Evolutionary conservation across 2,329 filamentous ascomycete species (phyloP), one percentile per base, ranked within the genome.

Genomic region (Cordyceps javanica): DNA sequence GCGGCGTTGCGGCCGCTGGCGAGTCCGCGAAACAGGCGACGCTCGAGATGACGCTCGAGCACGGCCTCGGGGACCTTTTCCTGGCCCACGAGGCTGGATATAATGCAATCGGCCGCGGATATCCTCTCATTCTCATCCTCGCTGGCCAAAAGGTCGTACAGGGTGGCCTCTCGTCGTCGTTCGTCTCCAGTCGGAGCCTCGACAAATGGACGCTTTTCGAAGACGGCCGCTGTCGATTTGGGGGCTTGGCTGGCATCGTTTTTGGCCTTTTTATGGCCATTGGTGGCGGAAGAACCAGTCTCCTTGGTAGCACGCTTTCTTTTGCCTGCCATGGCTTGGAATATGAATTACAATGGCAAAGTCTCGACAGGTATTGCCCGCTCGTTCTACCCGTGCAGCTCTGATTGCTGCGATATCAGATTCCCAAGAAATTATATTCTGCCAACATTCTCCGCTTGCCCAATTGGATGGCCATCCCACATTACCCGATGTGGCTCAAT

Each of bases 1-100:
- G 93, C 91, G 13, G 90, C 90, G 74, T 96, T 96, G 58, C 91
- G 86, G 56, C 91, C 88, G 69, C 91, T 97, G 60, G 92, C 91
- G 19, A 97, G 83, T 41, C 94, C 94, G 56, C 90, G 85, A 70
- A 97, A 90, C 38, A 99, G 77, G 26, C 88, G 81, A 67, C 82
- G 82, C 62, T 84, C 81, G 30, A 87, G 73, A 64, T 87, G 84
- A 59, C 82, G 75, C 63, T 78, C 70, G 14, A 87, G 73, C 2
- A 82, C 78, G 1, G 73, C 64, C 67, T 86, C 82, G 3, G 76
- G 62, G 3, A 79, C 79, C 32, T 74, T 73, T 21, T 81, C 71
- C 44, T 73, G 75, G 39, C 70, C 77, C 1, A 86, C 67, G 1
- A 87, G 75, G 8, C 79, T 78, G 0, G 79, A 80, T 6, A 86